Percentiles rank a stretch among this genome's conserved stretches.
These are phyloP conservation scores for Strigomonas culicis DNA, from an alignment of 208 protist genomes.

Conservation along the genomic window DNA sequence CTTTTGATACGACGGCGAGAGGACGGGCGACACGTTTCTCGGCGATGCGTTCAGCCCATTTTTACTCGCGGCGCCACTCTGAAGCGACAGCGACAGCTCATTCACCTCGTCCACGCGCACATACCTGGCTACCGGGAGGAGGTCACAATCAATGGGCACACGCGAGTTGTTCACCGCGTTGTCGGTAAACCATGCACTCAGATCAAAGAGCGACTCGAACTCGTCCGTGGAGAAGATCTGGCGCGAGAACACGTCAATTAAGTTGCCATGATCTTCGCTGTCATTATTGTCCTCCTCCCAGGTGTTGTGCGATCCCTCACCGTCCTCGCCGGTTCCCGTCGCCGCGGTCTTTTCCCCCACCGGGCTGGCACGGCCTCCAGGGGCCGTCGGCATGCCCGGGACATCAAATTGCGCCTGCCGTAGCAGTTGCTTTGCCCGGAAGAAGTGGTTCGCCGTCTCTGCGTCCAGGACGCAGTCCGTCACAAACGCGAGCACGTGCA, in stretches of 20 bases:
- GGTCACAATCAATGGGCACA: slow-evolving; percentile 35
- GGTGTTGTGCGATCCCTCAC: neutral
- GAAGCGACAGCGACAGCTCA: neutral
- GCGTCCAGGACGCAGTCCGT: slow-evolving; percentile 72
- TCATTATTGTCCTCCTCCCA: neutral
- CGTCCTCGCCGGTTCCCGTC: neutral
- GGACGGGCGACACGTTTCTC: neutral
- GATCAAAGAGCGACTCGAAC: slow-evolving; percentile 73
- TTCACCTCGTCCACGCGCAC: slow-evolving; percentile 1
- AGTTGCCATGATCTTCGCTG: neutral
- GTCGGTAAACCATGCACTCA: slow-evolving; percentile 80
- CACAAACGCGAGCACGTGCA: slow-evolving; percentile 63
- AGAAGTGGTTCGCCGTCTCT: slow-evolving; percentile 58
- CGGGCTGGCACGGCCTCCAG: neutral
- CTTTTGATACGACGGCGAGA: neutral
- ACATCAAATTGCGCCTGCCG: slow-evolving; percentile 48
- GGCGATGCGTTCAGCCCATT: neutral
- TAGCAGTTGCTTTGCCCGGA: slow-evolving; percentile 53
- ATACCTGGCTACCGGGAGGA: slow-evolving; percentile 12
- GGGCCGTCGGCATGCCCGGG: slow-evolving; percentile 17
- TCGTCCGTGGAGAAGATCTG: slow-evolving; percentile 55
- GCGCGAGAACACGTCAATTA: slow-evolving; percentile 25
- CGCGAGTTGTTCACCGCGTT: slow-evolving; percentile 62
- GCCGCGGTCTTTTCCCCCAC: neutral
- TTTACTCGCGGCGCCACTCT: neutral